Base-by-base conservation (phyloP, 2,329 filamentous ascomycete genomes). In the Diplodia corticola region DNA sequence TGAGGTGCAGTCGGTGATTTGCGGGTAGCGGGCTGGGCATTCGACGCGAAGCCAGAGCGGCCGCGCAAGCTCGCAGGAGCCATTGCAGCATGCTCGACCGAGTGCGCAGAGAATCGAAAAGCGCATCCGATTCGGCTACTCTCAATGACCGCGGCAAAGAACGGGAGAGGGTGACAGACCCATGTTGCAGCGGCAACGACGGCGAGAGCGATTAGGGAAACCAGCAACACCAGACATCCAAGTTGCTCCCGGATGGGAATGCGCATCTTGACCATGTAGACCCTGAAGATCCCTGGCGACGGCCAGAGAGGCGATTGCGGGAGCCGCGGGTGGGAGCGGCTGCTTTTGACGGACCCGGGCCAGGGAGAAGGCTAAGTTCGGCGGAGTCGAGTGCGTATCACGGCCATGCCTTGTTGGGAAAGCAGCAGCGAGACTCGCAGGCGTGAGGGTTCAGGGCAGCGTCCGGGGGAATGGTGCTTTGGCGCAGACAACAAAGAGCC, bases 191-290 rank as follows among this genome's bases (percentile, higher is more conserved):
- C 86, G 17, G 92, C 88, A 68, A 97, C 85, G 68, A 96, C 88
- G 65, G 89, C 87, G 68, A 97, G 85, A 64, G 89, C 89, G 66
- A 91, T 80, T 66, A 96, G 85, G 57, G 92, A 88, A 67, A 90
- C 87, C 67, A 92, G 75, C 70, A 95, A 82, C 73, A 97, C 91
- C 69, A 97, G 84, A 77, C 89, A 84, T 70, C 88, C 91, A 72
- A 97, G 85, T 85, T 97, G 93, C 80, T 93, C 89, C 71, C 92
- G 87, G 73, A 97, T 97, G 67, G 91, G 89, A 76, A 97, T 87
- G 77, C 92, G 88, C 91, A 97, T 94, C 73, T 78, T 83, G 72
- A 75, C 75, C 75, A 77, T 67, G 33, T 24, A 59, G 44, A 48
- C 17, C n/a, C 30, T 28, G 7, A 33, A 12, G 15, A 22, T 9